Evolutionary conservation across 305 asterid species (phyloP).

Genomic region (Nicotiana rustica): DNA sequence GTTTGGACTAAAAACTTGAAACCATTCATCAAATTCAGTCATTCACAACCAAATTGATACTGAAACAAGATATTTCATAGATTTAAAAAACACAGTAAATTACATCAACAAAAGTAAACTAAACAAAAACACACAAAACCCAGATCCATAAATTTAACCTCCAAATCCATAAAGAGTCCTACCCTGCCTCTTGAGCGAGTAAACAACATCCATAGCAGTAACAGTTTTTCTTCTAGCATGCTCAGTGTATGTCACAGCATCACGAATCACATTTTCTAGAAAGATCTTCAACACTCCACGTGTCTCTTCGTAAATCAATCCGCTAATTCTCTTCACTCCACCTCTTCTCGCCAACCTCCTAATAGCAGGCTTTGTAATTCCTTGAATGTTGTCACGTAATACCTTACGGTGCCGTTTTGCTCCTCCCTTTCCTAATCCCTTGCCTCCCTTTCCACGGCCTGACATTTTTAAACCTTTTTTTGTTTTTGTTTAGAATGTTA

Average conservation of each 20-base stretch:
- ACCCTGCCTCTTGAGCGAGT: slow-evolving; percentile 47
- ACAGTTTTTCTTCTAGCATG: slow-evolving; percentile 50
- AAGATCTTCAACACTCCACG: slow-evolving; percentile 48
- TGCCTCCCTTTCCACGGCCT: slow-evolving; percentile 53
- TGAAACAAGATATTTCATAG: slow-evolving; percentile 8
- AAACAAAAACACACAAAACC: not conserved
- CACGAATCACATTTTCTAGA: slow-evolving; percentile 47
- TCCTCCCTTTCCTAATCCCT: slow-evolving; percentile 53
- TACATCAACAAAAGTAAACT: slow-evolving; percentile 4
- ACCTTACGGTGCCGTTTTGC: slow-evolving; percentile 51
- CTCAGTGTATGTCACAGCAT: slow-evolving; percentile 47
- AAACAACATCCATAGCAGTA: slow-evolving; percentile 51
- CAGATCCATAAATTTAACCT: slow-evolving; percentile 29
- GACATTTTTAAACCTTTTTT: slow-evolving; percentile 29
- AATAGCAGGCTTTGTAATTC: slow-evolving; percentile 48
- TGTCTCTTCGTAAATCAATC: slow-evolving; percentile 48
- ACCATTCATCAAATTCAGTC: not conserved
- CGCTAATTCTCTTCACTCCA: slow-evolving; percentile 49
- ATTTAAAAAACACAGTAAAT: not conserved
- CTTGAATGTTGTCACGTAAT: slow-evolving; percentile 50
- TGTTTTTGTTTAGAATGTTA: not conserved
- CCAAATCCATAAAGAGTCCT: slow-evolving; percentile 51
- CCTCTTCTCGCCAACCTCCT: slow-evolving; percentile 47
- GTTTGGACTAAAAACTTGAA: no score
- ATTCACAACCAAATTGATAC: no score